phyloP scores from a whole-genome alignment of 2,329 filamentous ascomycete genomes.

The Colletotrichum gloeosporioides region DNA sequence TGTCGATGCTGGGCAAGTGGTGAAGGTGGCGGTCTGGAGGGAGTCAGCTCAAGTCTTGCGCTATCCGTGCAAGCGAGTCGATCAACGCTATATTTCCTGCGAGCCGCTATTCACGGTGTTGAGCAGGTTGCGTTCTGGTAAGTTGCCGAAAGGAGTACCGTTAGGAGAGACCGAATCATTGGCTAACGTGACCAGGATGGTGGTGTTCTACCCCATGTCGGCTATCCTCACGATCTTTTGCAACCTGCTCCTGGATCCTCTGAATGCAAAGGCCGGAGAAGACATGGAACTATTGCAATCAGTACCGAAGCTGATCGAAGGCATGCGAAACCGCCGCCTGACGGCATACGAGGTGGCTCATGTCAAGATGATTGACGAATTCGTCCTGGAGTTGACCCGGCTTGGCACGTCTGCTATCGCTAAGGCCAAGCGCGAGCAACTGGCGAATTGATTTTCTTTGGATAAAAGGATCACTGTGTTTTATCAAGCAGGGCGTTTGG shows the following conservation, averaged over 20 bases:
- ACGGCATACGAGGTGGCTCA: slow-evolving; percentile 42
- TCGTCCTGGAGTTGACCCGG: slow-evolving; percentile 48
- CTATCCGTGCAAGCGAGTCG: slow-evolving; percentile 61
- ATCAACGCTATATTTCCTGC: slow-evolving; percentile 56
- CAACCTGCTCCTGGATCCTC: slow-evolving; percentile 55
- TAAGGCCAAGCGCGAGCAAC: background rate
- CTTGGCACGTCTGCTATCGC: slow-evolving; percentile 47
- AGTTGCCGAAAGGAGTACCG: slow-evolving; percentile 9
- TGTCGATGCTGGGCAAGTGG: slow-evolving; percentile 47
- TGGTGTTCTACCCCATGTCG: slow-evolving; percentile 62
- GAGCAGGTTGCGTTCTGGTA: slow-evolving; percentile 56
- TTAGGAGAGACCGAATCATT: background rate
- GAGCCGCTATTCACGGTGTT: slow-evolving; percentile 45
- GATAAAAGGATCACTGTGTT: background rate
- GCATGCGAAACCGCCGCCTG: slow-evolving; percentile 33
- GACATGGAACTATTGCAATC: slow-evolving; percentile 53
- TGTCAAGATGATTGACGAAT: slow-evolving; percentile 45
- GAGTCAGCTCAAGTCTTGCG: slow-evolving; percentile 56
- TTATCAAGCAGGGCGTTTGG: background rate
- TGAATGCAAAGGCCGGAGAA: slow-evolving; percentile 42
- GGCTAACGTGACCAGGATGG: slow-evolving; percentile 41
- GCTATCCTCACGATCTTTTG: slow-evolving; percentile 61
- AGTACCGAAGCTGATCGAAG: slow-evolving; percentile 47
- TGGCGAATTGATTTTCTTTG: background rate
- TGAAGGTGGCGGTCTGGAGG: slow-evolving; percentile 28